Percentiles rank a stretch among this genome's conserved stretches.
These are phyloP conservation scores for Canariomyces notabilis DNA, from an alignment of 2,329 filamentous ascomycete genomes.

Conservation along the genomic window DNA sequence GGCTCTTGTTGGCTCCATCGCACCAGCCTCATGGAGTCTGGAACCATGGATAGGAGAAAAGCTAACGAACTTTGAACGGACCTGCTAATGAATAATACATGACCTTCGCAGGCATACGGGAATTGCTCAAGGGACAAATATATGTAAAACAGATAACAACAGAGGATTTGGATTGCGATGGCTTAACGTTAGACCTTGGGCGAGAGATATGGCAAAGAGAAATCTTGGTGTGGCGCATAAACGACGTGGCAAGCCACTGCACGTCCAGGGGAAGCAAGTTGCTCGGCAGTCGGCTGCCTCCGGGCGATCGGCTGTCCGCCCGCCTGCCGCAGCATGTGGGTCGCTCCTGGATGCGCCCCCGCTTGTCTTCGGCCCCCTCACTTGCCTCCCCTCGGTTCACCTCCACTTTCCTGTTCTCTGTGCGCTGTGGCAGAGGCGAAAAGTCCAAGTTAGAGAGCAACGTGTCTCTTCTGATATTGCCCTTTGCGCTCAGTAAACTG, in stretches of 20 bases:
- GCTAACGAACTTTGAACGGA: no score
- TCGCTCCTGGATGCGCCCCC: no score
- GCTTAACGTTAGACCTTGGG: no score
- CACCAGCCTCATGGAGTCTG: no score
- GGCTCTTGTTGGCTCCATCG: no score
- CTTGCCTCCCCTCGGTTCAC: constrained; percentile 1
- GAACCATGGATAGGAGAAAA: no score
- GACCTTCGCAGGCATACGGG: no score
- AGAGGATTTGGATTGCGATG: no score
- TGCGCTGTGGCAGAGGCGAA: background rate
- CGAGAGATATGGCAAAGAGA: no score
- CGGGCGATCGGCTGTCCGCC: background rate
- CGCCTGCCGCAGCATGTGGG: background rate
- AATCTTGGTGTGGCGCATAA: background rate
- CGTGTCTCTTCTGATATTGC: background rate
- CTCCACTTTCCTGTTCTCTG: background rate
- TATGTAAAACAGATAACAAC: no score
- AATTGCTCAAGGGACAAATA: no score
- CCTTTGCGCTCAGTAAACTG: background rate
- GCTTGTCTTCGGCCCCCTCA: background rate
- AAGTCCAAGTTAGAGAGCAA: background rate
- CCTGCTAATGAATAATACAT: no score
- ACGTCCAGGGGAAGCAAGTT: constrained; percentile 5
- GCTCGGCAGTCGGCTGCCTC: constrained; percentile 11
- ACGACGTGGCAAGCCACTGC: constrained; percentile 13